Base-by-base conservation (phyloP, 2,329 filamentous ascomycete species). In the Juglanconis oblonga region DNA sequence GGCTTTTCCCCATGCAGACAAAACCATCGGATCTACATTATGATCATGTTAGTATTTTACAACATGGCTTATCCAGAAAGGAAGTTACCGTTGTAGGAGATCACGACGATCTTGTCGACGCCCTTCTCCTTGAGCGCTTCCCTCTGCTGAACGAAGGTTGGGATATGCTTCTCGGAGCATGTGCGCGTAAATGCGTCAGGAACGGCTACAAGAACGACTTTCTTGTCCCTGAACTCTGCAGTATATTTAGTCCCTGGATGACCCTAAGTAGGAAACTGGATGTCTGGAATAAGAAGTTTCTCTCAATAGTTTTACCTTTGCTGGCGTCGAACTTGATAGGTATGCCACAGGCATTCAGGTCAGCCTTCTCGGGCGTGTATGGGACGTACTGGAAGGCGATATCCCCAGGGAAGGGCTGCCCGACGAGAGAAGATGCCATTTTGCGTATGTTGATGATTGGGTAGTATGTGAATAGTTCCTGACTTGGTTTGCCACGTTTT, bases 1-100 rank as follows among this genome's bases (percentile, higher is more conserved):
- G 71, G 92, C 91, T 84, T 96, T 96, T 77, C 87, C 89, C 91
- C 91, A 95, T 57, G 90, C 91, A 69, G 86, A 87, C 90, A 94
- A 94, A 74, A 96, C 92, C 72, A 82, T 95, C 65, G 87, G 80
- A 77, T 96, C 24, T 24, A 24, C 24, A 24, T 24, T 24, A 24
- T 24, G 24, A 24, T 24, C 24, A 24, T 24, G 2, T 24, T 24
- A 24, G 24, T 24, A 24, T 24, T 24, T 24, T 24, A 24, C 24
- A 24, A 24, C 1, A 24, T 24, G 24, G 24, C 24, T 24, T 24
- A 24, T 24, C 24, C 24, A 24, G 24, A 24, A 24, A 24, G 24
- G 24, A 24, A 24, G 24, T 24, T 24, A 24, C 24, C 92, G 77
- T 96, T 96, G 80, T 80, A 88, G 62, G 91, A 90, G 70, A 96